A percentile compares a stretch with the other conserved stretches of the same genome.
Conservation (phyloP, 768 basidiomycete species). For the Scleroderma citrinum region DNA sequence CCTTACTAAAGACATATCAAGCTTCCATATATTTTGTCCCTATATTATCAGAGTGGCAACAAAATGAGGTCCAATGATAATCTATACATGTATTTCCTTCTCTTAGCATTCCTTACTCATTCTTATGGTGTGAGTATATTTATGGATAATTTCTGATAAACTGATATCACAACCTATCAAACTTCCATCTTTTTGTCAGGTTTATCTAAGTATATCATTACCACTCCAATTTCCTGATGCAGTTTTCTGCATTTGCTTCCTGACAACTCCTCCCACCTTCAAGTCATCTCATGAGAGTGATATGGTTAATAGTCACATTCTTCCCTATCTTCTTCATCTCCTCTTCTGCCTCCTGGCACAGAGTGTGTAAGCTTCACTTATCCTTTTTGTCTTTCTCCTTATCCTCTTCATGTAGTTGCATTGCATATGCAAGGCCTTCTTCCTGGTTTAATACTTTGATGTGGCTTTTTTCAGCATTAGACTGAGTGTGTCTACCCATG, state of each 20-base stretch:
- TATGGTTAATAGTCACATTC: neutral
- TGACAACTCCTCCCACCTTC: constrained; percentile 2
- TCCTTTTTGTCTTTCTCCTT: neutral
- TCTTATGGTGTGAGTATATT: too few relatives aligned
- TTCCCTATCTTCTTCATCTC: neutral
- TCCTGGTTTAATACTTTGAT: neutral
- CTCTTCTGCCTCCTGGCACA: neutral
- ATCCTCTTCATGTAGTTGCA: neutral
- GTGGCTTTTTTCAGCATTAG: neutral
- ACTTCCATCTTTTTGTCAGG: too few relatives aligned
- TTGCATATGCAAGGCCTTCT: constrained; percentile 1
- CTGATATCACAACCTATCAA: too few relatives aligned
- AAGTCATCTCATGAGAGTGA: neutral
- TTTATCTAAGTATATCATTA: too few relatives aligned
- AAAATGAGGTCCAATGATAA: too few relatives aligned
- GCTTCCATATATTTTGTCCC: too few relatives aligned
- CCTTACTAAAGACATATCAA: too few relatives aligned
- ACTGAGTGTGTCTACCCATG: neutral
- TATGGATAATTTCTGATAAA: too few relatives aligned
- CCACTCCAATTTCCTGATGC: too few relatives aligned
- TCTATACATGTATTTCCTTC: too few relatives aligned
- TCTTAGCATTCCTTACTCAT: too few relatives aligned
- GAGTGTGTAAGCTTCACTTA: neutral
- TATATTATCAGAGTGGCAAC: too few relatives aligned
- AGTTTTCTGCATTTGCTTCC: neutral